A percentile compares a stretch with the other conserved stretches of the same genome.
phyloP scores from a whole-genome alignment of 495 filamentous ascomycete species.

The Extremus antarcticus region DNA sequence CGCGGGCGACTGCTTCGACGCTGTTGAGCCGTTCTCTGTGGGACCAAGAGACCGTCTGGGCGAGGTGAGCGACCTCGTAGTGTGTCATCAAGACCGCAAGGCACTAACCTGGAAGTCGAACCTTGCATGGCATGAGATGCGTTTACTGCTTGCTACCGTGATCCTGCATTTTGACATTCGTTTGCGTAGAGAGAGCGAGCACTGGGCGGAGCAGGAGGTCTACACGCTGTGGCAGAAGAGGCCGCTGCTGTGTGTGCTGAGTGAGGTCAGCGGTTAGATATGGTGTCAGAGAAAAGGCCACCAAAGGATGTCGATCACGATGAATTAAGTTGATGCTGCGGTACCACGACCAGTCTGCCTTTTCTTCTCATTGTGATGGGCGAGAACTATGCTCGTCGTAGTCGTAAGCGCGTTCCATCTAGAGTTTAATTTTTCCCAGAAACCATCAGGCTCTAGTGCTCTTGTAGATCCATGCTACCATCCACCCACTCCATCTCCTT shows the following conservation, averaged over 20 bases:
- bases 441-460: too few species aligned
- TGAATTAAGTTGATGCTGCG: too few species aligned
- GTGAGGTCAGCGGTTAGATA: too few species aligned
- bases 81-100: too few species aligned
- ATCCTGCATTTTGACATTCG: slow-evolving; percentile 27
- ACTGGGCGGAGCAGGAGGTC: slow-evolving; percentile 22
- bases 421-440: too few species aligned
- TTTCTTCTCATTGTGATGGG: too few species aligned
- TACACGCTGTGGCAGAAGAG: slow-evolving; percentile 38
- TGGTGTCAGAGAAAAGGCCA: too few species aligned
- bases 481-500: neutral
- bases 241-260: slow-evolving; percentile 18
- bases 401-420: too few species aligned
- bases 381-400: too few species aligned
- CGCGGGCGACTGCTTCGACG: slow-evolving; percentile 9
- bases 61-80: neutral
- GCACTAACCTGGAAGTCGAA: too few species aligned
- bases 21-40: slow-evolving; percentile 13
- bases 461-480: neutral
- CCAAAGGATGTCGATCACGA: too few species aligned
- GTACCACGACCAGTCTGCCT: too few species aligned
- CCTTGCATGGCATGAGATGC: slow-evolving; percentile 30
- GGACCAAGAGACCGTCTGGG: slow-evolving; percentile 17
- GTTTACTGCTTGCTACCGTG: slow-evolving; percentile 25
- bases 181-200: slow-evolving; percentile 22